phyloP scores from a whole-genome alignment of 2,329 filamentous ascomycete genomes.

The Westerdykella sp. region DNA sequence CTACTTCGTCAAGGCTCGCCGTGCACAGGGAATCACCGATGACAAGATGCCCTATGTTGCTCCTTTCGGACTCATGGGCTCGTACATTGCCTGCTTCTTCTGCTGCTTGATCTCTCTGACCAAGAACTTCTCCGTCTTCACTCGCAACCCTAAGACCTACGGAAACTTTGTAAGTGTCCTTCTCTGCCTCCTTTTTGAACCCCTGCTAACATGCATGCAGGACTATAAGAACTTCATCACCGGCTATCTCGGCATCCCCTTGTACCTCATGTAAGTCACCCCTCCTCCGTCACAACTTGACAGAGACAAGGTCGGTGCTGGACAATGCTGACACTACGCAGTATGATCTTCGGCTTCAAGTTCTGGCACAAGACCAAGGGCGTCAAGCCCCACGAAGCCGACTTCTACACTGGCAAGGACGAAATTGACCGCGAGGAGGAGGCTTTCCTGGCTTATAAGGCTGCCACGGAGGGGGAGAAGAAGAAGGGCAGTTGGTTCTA shows the following conservation, averaged over 20 bases:
- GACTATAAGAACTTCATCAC: constrained; percentile 74
- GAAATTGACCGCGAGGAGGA: constrained; percentile 67
- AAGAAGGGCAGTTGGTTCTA: constrained; percentile 50
- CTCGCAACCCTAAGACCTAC: constrained; percentile 39
- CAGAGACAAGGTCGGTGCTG: background rate
- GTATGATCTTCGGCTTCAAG: constrained; percentile 64
- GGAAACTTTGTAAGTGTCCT: constrained; percentile 44
- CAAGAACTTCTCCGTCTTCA: constrained; percentile 76
- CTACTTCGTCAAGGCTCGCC: constrained; percentile 43
- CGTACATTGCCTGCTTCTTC: constrained; percentile 60
- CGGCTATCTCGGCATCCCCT: constrained; percentile 68
- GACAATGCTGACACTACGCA: background rate
- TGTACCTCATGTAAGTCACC: constrained; percentile 52
- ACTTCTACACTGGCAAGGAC: constrained; percentile 68
- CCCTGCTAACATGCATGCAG: constrained; percentile 8
- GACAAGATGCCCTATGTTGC: constrained; percentile 52
- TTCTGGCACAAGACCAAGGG: constrained; percentile 46
- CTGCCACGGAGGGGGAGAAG: constrained; percentile 32
- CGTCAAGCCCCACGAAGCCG: constrained; percentile 54
- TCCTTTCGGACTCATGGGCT: constrained; percentile 66
- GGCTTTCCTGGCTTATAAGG: constrained; percentile 57
- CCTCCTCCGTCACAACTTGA: background rate
- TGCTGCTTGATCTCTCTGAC: constrained; percentile 69
- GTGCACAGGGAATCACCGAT: constrained; percentile 42
- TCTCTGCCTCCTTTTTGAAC: constrained; percentile 23